phyloP scores from a whole-genome alignment of 1,139 yeast genomes.

The Saccharomyces hybrid region DNA sequence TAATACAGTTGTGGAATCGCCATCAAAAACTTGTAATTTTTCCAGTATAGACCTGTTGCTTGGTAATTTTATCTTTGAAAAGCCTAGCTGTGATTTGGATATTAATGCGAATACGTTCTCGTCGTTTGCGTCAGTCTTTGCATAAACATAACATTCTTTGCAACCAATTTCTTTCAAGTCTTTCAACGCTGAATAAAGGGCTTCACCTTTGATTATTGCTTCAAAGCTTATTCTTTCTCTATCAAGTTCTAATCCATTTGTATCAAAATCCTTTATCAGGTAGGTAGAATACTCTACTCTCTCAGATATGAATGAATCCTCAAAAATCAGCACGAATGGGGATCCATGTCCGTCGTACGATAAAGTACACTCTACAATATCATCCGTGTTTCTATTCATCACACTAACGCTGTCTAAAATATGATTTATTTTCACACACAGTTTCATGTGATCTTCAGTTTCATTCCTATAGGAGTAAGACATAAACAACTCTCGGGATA shows the following conservation, averaged over 20 bases:
- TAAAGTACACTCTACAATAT: constrained; percentile 40
- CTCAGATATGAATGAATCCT: constrained; percentile 62
- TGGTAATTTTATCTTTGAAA: constrained; percentile 62
- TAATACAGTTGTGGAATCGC: constrained; percentile 21
- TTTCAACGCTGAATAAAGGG: constrained; percentile 53
- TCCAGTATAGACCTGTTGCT: constrained; percentile 57
- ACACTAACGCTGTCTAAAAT: constrained; percentile 42
- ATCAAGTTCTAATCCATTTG: constrained; percentile 40
- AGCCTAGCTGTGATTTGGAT: constrained; percentile 58
- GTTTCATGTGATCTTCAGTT: constrained; percentile 18
- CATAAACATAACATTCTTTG: constrained; percentile 49
- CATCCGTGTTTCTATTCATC: constrained; percentile 28
- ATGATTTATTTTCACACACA: constrained; percentile 37
- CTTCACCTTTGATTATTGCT: constrained; percentile 58
- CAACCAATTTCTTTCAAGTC: constrained; percentile 65
- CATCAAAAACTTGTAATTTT: constrained; percentile 34
- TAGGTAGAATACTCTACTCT: constrained; percentile 63
- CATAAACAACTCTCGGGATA: constrained; percentile 31
- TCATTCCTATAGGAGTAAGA: constrained; percentile 23
- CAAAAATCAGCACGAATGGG: constrained; percentile 65
- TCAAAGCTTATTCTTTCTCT: constrained; percentile 49
- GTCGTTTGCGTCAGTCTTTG: constrained; percentile 29
- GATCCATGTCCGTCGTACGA: constrained; percentile 50
- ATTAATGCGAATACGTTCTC: constrained; percentile 40
- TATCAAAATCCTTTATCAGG: constrained; percentile 36